Conservation (phyloP, 2,329 filamentous ascomycete genomes). For the Diaporthe australafricana region DNA sequence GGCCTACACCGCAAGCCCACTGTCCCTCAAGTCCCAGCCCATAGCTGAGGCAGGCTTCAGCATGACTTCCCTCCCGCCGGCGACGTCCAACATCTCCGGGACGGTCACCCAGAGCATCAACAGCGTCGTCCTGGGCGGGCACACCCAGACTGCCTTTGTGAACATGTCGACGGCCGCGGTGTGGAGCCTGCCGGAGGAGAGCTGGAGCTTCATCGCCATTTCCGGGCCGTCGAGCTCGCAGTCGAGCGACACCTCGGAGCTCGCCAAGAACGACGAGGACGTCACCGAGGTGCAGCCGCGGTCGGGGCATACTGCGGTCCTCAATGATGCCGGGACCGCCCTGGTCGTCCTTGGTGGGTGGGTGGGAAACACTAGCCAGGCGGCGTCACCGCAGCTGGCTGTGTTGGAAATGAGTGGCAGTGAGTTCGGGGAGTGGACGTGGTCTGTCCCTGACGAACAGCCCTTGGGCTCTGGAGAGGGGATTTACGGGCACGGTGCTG, state of each 20-base stretch:
- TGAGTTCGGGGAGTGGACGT: slow-evolving; percentile 77
- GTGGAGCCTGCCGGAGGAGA: slow-evolving; percentile 87
- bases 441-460: slow-evolving; percentile 70
- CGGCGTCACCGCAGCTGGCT: slow-evolving; percentile 85
- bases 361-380: slow-evolving; percentile 83
- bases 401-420: slow-evolving; percentile 80
- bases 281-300: slow-evolving; percentile 74
- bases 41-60: slow-evolving; percentile 89
- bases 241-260: slow-evolving; percentile 58
- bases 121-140: slow-evolving; percentile 86
- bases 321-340: slow-evolving; percentile 82
- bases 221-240: slow-evolving; percentile 51
- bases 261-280: slow-evolving; percentile 58
- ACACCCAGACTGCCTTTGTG: slow-evolving; percentile 85
- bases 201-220: slow-evolving; percentile 86
- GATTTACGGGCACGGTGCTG: slow-evolving; percentile 73
- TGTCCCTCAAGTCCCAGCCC: slow-evolving; percentile 68
- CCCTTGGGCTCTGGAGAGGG: slow-evolving; percentile 54
- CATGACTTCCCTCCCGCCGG: slow-evolving; percentile 78
- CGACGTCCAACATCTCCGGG: slow-evolving; percentile 75
- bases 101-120: slow-evolving; percentile 78
- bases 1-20: slow-evolving; percentile 51
- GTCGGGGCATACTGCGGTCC: slow-evolving; percentile 88
- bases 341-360: slow-evolving; percentile 89
- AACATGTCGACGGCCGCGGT: slow-evolving; percentile 94